Evolutionary conservation across 2,329 filamentous ascomycete genomes (phyloP).

Genomic region (Lithohypha guttulata): DNA sequence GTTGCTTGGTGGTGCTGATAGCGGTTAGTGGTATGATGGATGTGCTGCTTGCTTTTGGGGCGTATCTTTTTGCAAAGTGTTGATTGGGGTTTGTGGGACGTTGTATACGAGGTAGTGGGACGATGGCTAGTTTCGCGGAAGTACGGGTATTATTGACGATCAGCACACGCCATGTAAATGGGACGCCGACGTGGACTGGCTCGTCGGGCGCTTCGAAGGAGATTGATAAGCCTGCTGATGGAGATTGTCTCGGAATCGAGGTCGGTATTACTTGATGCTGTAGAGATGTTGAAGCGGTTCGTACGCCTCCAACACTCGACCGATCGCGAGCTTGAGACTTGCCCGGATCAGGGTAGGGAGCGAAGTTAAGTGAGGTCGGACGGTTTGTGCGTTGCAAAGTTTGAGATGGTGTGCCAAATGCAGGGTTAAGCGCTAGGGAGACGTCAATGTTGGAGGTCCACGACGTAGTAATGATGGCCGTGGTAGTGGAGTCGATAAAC

Average conservation of each 20-base stretch:
- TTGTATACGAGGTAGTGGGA: conserved; percentile 35
- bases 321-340: not conserved
- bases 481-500: conserved; percentile 30
- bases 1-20: conserved; percentile 11
- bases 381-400: conserved; percentile 36
- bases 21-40: conserved; percentile 24
- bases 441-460: conserved; percentile 42
- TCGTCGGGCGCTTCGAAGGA: conserved; percentile 44
- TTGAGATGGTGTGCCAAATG: conserved; percentile 35
- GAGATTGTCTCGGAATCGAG: conserved; percentile 13
- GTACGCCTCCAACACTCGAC: conserved; percentile 15
- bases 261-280: conserved; percentile 5
- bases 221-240: conserved; percentile 38
- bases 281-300: conserved; percentile 10
- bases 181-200: conserved; percentile 38
- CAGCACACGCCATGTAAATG: conserved; percentile 47
- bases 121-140: conserved; percentile 43
- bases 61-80: conserved; percentile 28
- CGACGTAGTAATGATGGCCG: conserved; percentile 37
- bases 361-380: conserved; percentile 23
- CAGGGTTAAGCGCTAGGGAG: conserved; percentile 37
- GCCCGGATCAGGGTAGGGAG: conserved; percentile 2
- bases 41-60: conserved; percentile 35
- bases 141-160: conserved; percentile 49
- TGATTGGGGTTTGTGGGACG: conserved; percentile 23